Evolutionary conservation across 73 alveolate genomes (phyloP).

Genomic region (Stentor coeruleus): DNA sequence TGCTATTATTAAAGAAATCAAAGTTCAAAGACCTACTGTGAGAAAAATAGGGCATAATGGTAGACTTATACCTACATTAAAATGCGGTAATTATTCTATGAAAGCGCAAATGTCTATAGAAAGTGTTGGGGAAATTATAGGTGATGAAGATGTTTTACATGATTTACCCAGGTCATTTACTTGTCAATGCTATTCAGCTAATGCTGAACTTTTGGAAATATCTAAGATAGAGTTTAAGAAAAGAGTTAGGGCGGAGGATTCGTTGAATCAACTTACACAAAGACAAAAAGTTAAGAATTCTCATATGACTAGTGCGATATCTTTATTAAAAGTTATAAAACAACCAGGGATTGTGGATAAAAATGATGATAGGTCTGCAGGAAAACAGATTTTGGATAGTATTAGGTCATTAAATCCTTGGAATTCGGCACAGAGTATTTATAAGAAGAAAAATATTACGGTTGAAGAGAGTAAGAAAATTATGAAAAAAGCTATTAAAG

Average conservation of each 20-base stretch:
- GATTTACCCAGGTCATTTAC: not conserved
- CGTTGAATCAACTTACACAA: not conserved
- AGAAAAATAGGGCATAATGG: not conserved
- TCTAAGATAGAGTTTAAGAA: not conserved
- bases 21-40: not conserved
- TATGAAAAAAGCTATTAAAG: not conserved
- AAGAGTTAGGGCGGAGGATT: not conserved
- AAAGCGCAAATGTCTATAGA: not conserved
- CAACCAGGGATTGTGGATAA: too few relatives aligned
- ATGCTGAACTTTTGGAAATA: not conserved
- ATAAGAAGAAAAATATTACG: too few relatives aligned
- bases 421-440: too few relatives aligned
- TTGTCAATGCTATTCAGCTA: not conserved
- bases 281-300: not conserved
- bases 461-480: not conserved
- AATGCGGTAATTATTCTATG: not conserved
- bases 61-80: not conserved
- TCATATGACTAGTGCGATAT: too few relatives aligned
- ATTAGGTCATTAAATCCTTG: too few relatives aligned
- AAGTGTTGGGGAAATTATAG: not conserved
- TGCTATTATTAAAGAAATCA: not conserved
- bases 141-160: slow-evolving; percentile 7
- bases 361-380: too few relatives aligned
- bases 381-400: too few relatives aligned
- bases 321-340: too few relatives aligned